A percentile compares a stretch with the other conserved stretches of the same genome.
phyloP scores from a whole-genome alignment of 2,329 filamentous ascomycete species.

The Diaporthe sp. region DNA sequence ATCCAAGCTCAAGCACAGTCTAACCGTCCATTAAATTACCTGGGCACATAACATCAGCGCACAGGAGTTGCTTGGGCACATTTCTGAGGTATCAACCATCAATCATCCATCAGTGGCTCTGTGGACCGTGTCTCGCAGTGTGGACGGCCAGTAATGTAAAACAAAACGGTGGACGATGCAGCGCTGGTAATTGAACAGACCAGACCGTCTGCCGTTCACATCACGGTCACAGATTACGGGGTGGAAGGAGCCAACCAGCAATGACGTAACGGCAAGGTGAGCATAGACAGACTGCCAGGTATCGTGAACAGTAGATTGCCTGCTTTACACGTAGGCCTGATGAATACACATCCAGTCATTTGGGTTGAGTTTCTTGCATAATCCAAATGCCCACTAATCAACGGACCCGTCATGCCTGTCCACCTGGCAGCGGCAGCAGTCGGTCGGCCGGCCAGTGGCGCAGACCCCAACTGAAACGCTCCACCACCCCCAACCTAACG shows the following conservation, averaged over 20 bases:
- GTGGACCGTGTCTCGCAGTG: not conserved
- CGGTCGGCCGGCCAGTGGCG: conserved; percentile 8
- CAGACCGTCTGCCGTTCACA: not conserved
- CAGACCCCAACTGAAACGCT: conserved; percentile 30
- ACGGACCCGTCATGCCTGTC: conserved; percentile 6
- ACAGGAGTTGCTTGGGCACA: too few species aligned
- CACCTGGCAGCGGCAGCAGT: conserved; percentile 8
- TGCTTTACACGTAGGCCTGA: not conserved
- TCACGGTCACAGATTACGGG: not conserved
- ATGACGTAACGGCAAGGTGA: not conserved
- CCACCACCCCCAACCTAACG: conserved; percentile 14
- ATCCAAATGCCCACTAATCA: conserved; percentile 19
- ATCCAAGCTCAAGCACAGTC: not conserved
- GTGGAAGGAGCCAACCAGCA: not conserved
- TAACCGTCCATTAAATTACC: not conserved
- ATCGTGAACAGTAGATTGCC: not conserved
- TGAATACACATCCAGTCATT: not conserved
- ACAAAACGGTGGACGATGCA: not conserved
- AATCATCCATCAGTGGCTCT: not conserved
- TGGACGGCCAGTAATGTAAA: not conserved
- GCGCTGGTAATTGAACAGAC: not conserved
- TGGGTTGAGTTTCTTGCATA: not conserved
- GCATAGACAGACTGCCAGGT: not conserved
- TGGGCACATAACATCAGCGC: too few species aligned
- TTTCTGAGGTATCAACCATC: not conserved